Evolutionary conservation across 108 stramenopile genomes (phyloP), one percentile per base, ranked within the genome.

Genomic region (Heterococcus sp.): DNA sequence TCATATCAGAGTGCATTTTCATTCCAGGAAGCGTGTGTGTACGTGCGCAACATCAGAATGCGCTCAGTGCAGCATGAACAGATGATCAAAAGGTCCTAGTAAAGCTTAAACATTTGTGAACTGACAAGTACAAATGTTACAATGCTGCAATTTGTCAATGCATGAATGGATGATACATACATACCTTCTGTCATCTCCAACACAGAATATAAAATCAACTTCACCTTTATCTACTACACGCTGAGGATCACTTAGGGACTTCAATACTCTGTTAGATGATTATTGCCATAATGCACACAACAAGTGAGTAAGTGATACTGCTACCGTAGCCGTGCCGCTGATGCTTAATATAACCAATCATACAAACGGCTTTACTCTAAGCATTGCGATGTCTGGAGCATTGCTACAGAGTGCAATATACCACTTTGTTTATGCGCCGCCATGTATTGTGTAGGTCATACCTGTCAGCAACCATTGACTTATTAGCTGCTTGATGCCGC

Each of bases 401-500:
- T 58, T 58, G 8, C 46, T n/a, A 58, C 14, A 58, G 46, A 58
- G 46, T 14, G 46, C 8, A 21, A 58, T 8, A 58, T 8, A 58
- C 14, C 46, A 8, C 46, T 8, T 58, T 8, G 46, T 67, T 5
- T 3, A 29, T 67, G 2, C 3, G 5, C 66, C 30, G 66, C 4
- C 66, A 67, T 2, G 66, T 32, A 14, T 67, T 67, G 8, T 3
- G 5, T n/a, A 58, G 46, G 14, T 14, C 46, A 58, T 14, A 58
- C 46, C 46, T 58, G 66, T 84, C 84, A 0, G 75, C 76, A 35
- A 84, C 84, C 40, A 73, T 65, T 35, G 76, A 72, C 76, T 84
- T 84, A 73, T 76, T 84, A 4, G 84, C 84, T 31, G 68, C 71
- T 76, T 78, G 46, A 63, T 84, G 83, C 37, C 83, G n/a, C 37